phyloP scores from a whole-genome alignment of 345 rosid genomes.

The Anacardium occidentale region DNA sequence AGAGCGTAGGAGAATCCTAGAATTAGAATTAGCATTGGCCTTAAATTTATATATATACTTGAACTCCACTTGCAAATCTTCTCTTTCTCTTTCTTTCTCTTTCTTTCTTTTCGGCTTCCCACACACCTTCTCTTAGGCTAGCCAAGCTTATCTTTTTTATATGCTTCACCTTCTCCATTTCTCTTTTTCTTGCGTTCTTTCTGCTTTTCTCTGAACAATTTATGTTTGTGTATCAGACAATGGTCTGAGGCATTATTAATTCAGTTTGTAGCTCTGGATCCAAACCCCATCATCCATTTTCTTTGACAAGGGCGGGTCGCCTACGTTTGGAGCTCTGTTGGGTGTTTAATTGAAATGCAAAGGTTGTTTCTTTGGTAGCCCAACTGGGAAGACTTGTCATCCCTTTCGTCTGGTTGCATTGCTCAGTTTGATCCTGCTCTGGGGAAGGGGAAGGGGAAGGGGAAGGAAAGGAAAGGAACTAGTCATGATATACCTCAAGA shows the following conservation, averaged over 20 bases:
- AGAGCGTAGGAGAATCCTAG: too few species aligned
- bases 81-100: too few species aligned
- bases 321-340: neutral
- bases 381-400: neutral
- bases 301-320: neutral
- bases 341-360: slow-evolving; percentile 10
- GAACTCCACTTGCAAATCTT: too few species aligned
- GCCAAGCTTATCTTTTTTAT: neutral
- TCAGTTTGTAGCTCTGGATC: slow-evolving; percentile 3
- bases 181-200: neutral
- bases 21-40: too few species aligned
- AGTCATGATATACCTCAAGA: slow-evolving; percentile 40
- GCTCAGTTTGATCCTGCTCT: neutral
- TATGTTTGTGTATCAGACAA: too few species aligned
- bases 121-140: too few species aligned
- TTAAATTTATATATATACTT: too few species aligned
- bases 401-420: neutral
- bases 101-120: too few species aligned
- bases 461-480: too few species aligned
- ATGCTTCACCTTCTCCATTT: neutral
- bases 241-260: too few species aligned
- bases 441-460: too few species aligned
- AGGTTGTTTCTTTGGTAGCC: neutral
- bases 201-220: neutral
- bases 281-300: neutral